A percentile compares a stretch with the other conserved stretches of the same genome.
Conservation (phyloP, 768 basidiomycete species). For the Boletus sensibilis region DNA sequence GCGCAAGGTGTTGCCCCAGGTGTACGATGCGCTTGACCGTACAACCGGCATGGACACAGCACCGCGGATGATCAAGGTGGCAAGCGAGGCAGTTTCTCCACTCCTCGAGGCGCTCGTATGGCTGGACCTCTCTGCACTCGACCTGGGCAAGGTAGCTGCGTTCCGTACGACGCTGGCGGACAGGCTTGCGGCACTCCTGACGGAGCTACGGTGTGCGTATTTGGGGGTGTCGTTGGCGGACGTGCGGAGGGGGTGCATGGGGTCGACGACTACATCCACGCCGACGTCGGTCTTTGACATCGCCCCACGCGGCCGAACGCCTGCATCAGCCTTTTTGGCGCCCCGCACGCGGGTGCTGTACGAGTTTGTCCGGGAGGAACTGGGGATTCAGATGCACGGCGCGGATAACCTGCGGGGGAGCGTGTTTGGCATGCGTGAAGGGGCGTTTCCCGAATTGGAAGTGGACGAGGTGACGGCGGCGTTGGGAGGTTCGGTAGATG, state of each 20-base stretch:
- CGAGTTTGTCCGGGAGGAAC: constrained; percentile 66
- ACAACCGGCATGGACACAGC: constrained; percentile 71
- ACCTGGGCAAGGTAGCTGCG: constrained; percentile 22
- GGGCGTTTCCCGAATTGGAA: constrained; percentile 35
- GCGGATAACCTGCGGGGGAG: constrained; percentile 65
- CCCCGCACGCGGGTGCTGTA: constrained; percentile 63
- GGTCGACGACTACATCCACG: constrained; percentile 8
- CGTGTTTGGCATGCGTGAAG: constrained; percentile 49
- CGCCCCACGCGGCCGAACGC: constrained; percentile 53
- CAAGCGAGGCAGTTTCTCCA: constrained; percentile 55
- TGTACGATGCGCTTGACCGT: constrained; percentile 56
- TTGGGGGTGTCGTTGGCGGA: constrained; percentile 24
- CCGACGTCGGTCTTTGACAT: constrained; percentile 41
- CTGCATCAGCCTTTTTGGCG: constrained; percentile 61
- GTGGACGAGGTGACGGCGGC: constrained; percentile 43
- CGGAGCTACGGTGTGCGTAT: constrained; percentile 31
- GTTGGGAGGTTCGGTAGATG: constrained; percentile 34
- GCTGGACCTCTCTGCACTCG: constrained; percentile 13
- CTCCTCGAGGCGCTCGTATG: constrained; percentile 51
- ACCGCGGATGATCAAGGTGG: constrained; percentile 70
- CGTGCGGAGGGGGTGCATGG: constrained; percentile 14
- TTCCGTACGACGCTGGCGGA: constrained; percentile 23
- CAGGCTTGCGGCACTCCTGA: constrained; percentile 20
- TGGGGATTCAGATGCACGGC: constrained; percentile 83
- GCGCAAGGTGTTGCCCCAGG: constrained; percentile 35